Evolutionary conservation across 148 eudicot species (phyloP).

Genomic region (Persicaria maculosa): DNA sequence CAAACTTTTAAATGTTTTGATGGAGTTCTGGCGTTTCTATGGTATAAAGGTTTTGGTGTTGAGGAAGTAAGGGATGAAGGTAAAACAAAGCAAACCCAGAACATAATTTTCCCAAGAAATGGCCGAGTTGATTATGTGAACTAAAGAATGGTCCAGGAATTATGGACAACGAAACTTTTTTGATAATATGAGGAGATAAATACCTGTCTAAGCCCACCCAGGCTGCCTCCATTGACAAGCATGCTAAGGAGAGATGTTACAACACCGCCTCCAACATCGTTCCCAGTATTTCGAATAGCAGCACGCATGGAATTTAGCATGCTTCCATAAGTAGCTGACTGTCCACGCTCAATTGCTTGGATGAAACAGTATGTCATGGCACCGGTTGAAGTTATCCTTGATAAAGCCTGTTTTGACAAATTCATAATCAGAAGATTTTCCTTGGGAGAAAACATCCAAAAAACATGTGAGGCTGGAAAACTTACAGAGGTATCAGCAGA

Average conservation of each 20-base stretch:
- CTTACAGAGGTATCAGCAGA: constrained; percentile 96
- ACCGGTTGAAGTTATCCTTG: constrained; percentile 88
- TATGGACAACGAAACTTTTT: constrained; percentile 12
- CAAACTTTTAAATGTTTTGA: neutral
- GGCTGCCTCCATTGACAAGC: constrained; percentile 76
- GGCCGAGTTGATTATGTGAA: neutral
- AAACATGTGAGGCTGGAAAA: constrained; percentile 9
- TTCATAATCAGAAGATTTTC: constrained; percentile 6
- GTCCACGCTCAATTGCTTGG: constrained; percentile 89
- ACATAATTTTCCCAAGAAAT: neutral
- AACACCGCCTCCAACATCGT: constrained; percentile 33
- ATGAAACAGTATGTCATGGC: constrained; percentile 96
- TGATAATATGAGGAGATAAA: neutral
- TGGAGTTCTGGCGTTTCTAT: neutral
- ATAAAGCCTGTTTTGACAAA: constrained; percentile 57
- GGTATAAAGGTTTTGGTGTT: neutral
- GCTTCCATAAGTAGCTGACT: constrained; percentile 74
- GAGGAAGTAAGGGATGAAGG: neutral
- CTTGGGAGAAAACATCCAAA: neutral
- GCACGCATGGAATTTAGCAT: constrained; percentile 69
- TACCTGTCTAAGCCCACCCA: constrained; percentile 71
- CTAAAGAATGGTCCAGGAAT: neutral
- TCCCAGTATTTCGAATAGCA: constrained; percentile 52
- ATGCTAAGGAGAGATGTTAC: constrained; percentile 59
- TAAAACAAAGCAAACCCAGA: neutral